Evolutionary conservation across 768 basidiomycete species (phyloP).

Genomic region (Amanita thiersii): DNA sequence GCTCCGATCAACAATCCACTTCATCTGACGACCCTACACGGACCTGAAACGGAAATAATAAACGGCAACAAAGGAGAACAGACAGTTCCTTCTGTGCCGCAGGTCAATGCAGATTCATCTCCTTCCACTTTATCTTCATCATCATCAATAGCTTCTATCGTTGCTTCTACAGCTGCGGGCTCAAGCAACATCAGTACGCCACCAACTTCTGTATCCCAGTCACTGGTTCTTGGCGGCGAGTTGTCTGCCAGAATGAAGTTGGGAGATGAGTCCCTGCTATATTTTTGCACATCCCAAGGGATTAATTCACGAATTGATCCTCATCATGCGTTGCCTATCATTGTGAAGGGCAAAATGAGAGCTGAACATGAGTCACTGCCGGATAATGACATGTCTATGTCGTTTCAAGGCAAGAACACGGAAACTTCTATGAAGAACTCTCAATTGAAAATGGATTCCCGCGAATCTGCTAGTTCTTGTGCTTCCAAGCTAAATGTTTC

Average conservation of each 20-base stretch:
- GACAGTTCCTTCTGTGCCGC: constrained; percentile 9
- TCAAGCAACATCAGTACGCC: constrained; percentile 47
- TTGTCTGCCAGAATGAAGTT: constrained; percentile 27
- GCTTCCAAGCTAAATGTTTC: neutral
- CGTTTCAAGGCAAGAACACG: too few relatives aligned
- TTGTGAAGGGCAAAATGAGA: constrained; percentile 25
- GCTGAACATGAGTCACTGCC: constrained; percentile 21
- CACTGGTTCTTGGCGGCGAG: constrained; percentile 33
- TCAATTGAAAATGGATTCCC: too few relatives aligned
- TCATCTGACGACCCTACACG: too few relatives aligned
- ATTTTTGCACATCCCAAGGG: constrained; percentile 9
- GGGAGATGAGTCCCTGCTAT: neutral
- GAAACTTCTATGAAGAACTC: too few relatives aligned
- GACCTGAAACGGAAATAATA: neutral
- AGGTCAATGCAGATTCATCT: constrained; percentile 14
- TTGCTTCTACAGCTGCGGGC: constrained; percentile 26
- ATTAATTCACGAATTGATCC: neutral
- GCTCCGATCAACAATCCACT: constrained; percentile 7
- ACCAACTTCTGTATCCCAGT: constrained; percentile 46
- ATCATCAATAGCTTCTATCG: constrained; percentile 39
- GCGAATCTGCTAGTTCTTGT: too few relatives aligned
- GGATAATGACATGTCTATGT: constrained; percentile 24
- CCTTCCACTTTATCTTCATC: constrained; percentile 47
- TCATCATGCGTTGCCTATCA: neutral
- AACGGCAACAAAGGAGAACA: neutral